Evolutionary conservation across 139 green algal genomes (phyloP).

Genomic region (Prasinococcaceae sp.): DNA sequence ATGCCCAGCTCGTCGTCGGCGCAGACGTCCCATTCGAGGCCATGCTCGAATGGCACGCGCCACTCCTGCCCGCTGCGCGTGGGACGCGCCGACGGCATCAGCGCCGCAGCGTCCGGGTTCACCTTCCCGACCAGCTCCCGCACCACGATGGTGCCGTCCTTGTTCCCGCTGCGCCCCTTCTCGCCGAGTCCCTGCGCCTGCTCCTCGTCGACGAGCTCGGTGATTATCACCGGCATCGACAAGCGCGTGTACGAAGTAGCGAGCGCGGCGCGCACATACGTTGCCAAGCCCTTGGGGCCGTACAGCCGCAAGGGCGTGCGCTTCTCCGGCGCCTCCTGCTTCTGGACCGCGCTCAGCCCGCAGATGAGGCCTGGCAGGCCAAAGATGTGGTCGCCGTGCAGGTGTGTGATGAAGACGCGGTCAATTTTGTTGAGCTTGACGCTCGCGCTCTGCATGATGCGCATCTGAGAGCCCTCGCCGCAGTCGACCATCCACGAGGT

Average conservation of each 20-base stretch:
- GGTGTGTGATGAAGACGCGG: constrained; percentile 79
- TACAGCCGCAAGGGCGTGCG: constrained; percentile 14
- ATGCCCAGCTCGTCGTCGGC: constrained; percentile 8
- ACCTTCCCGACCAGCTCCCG: not conserved
- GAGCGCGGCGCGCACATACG: constrained; percentile 5
- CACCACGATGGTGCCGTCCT: constrained; percentile 1
- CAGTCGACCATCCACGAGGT: constrained; percentile 64
- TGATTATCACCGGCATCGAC: constrained; percentile 6
- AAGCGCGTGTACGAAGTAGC: constrained; percentile 6
- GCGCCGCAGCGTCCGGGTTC: not conserved
- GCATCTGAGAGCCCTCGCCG: constrained; percentile 68
- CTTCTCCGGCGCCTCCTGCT: not conserved
- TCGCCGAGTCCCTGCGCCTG: not conserved
- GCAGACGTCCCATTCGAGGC: not conserved
- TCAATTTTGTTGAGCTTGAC: constrained; percentile 12
- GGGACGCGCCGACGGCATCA: not conserved
- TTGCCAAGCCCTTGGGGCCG: constrained; percentile 15
- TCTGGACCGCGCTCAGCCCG: constrained; percentile 9
- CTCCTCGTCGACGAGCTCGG: not conserved
- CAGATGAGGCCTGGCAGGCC: constrained; percentile 45
- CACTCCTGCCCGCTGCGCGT: not conserved
- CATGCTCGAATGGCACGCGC: not conserved
- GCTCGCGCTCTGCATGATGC: constrained; percentile 26
- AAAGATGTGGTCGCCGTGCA: constrained; percentile 95
- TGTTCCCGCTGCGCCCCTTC: not conserved